Conservation (phyloP, 176 grass and related monocot genomes). For the Musa acuminata region DNA sequence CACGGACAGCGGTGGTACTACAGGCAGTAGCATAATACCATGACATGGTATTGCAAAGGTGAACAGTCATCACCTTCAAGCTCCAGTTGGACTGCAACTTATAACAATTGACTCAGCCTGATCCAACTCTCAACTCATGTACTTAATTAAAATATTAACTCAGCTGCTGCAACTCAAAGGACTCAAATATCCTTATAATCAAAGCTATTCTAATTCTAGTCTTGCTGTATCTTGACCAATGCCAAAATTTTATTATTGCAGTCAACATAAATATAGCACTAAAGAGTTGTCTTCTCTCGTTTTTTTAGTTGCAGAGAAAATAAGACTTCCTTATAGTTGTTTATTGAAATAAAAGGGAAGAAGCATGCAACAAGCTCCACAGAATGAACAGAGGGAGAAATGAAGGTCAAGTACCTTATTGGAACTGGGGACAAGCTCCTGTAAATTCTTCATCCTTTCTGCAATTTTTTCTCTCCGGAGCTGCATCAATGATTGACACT, state of each 20-base stretch:
- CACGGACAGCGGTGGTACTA: background rate
- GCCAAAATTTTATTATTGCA: background rate
- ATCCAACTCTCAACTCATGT: background rate
- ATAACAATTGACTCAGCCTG: background rate
- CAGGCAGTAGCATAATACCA: background rate
- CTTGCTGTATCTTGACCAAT: background rate
- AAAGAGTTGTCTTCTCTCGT: too few relatives aligned
- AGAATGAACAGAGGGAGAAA: background rate
- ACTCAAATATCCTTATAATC: background rate
- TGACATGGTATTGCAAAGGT: too few relatives aligned
- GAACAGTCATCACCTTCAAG: too few relatives aligned
- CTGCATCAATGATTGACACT: constrained; percentile 9
- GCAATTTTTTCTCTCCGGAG: constrained; percentile 31
- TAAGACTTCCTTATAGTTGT: too few relatives aligned
- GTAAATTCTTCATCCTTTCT: constrained; percentile 26
- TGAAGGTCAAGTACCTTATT: constrained; percentile 21
- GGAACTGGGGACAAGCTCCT: constrained; percentile 22
- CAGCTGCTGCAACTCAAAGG: too few relatives aligned
- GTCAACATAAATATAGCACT: too few relatives aligned
- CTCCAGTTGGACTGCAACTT: too few relatives aligned
- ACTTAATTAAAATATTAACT: too few relatives aligned
- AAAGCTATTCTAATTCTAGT: background rate
- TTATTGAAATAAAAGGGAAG: too few relatives aligned
- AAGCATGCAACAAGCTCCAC: too few relatives aligned
- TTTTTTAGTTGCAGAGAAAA: background rate